Conservation (phyloP, 129 eudicot species). For the Helianthus tuberosus region DNA sequence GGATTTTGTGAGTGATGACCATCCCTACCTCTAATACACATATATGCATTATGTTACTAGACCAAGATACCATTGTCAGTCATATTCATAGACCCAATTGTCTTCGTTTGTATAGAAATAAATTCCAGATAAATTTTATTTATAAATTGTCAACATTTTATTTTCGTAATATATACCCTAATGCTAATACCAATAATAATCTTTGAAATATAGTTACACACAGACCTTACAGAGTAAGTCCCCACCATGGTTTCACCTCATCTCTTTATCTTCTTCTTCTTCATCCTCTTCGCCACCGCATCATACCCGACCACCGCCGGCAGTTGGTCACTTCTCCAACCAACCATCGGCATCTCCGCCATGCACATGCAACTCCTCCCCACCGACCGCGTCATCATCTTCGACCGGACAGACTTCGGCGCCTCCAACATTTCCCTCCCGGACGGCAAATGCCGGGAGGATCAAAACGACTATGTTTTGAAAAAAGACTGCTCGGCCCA, state of each 20-base stretch:
- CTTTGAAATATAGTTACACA: background rate
- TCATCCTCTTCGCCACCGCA: constrained; percentile 6
- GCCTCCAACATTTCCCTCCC: constrained; percentile 69
- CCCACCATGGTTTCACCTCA: constrained; percentile 17
- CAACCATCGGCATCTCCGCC: constrained; percentile 70
- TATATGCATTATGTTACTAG: no score
- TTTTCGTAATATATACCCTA: no score
- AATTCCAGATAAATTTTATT: background rate
- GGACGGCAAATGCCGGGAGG: constrained; percentile 48
- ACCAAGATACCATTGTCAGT: no score
- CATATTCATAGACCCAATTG: background rate
- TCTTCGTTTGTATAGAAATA: no score
- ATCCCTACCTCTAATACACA: no score
- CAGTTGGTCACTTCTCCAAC: constrained; percentile 53
- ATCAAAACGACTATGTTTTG: constrained; percentile 36
- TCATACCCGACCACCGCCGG: constrained; percentile 30
- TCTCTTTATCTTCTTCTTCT: constrained; percentile 21
- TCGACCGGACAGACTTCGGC: constrained; percentile 76
- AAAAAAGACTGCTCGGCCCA: constrained; percentile 73
- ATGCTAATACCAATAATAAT: background rate
- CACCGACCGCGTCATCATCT: constrained; percentile 67
- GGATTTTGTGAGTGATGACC: no score
- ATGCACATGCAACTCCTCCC: constrained; percentile 93
- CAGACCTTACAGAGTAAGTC: background rate
- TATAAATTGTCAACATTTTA: background rate